These are phyloP conservation scores for Talaromyces funiculosus DNA, from an alignment of 2,329 filamentous ascomycete species.

Conservation along the genomic window DNA sequence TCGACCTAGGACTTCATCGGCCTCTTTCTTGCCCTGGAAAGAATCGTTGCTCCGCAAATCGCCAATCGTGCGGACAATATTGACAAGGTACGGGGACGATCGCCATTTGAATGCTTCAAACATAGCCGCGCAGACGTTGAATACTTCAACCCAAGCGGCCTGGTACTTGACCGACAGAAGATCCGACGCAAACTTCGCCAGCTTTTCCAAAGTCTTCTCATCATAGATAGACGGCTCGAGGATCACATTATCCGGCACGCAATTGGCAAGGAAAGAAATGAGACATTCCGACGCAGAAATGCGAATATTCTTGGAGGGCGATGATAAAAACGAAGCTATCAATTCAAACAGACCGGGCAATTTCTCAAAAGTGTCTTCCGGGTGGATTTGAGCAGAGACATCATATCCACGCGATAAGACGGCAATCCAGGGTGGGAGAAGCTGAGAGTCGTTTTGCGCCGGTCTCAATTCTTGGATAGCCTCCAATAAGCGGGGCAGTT, in stretches of 20 bases:
- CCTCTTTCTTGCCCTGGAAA: conserved; percentile 90
- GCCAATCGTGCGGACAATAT: conserved; percentile 71
- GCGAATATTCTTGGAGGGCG: conserved; percentile 85
- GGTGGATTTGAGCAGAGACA: conserved; percentile 79
- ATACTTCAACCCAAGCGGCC: conserved; percentile 89
- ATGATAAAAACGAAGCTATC: conserved; percentile 75
- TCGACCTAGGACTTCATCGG: conserved; percentile 81
- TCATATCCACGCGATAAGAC: conserved; percentile 93
- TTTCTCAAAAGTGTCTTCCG: conserved; percentile 87
- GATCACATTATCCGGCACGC: conserved; percentile 75
- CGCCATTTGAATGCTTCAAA: conserved; percentile 79
- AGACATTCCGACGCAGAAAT: conserved; percentile 92
- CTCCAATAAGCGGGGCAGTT: conserved; percentile 81
- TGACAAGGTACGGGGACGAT: conserved; percentile 69
- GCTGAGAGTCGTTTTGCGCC: conserved; percentile 85
- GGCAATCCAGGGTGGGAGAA: conserved; percentile 93
- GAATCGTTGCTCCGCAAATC: conserved; percentile 82
- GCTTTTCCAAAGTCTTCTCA: conserved; percentile 78
- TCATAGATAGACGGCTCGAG: conserved; percentile 87
- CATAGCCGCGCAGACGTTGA: conserved; percentile 78
- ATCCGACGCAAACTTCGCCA: conserved; percentile 64
- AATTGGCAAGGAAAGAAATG: conserved; percentile 87
- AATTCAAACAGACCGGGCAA: conserved; percentile 77
- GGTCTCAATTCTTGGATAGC: conserved; percentile 89
- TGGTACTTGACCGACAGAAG: conserved; percentile 88